These are phyloP conservation scores for Candida cerambycidarum DNA, from an alignment of 805 yeast species.

Conservation along the genomic window DNA sequence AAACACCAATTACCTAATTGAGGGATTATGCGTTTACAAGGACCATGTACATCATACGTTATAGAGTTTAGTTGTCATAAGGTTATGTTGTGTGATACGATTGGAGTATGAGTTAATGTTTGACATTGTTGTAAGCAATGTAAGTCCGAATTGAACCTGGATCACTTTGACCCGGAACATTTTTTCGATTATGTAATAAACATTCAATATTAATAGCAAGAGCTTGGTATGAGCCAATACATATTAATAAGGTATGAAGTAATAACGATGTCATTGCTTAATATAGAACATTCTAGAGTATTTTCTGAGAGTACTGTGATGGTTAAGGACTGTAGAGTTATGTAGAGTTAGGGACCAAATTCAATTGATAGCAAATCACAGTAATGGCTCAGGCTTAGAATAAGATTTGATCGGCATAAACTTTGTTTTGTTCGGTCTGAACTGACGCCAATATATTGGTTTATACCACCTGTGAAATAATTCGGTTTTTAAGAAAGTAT, in stretches of 20 bases:
- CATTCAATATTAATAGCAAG: conserved; percentile 4
- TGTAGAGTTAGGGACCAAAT: too few species aligned
- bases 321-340: neutral
- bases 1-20: conserved; percentile 5
- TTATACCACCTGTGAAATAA: neutral
- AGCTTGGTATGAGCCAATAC: neutral
- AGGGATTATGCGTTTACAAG: neutral
- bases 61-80: too few species aligned
- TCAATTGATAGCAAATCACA: too few species aligned
- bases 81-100: neutral
- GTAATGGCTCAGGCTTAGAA: too few species aligned
- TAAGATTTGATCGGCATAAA: neutral
- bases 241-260: neutral
- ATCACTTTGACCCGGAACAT: conserved; percentile 17
- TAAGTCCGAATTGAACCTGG: conserved; percentile 11
- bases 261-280: neutral
- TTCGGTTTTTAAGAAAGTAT: conserved; percentile 5
- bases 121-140: conserved; percentile 5
- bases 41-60: neutral
- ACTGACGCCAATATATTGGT: neutral
- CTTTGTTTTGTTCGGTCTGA: neutral
- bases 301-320: neutral
- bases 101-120: too few species aligned
- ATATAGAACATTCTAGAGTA: neutral
- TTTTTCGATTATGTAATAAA: conserved; percentile 5